Evolutionary conservation across 495 filamentous ascomycete species (phyloP).

Genomic region (Corynascus novoguineensis): DNA sequence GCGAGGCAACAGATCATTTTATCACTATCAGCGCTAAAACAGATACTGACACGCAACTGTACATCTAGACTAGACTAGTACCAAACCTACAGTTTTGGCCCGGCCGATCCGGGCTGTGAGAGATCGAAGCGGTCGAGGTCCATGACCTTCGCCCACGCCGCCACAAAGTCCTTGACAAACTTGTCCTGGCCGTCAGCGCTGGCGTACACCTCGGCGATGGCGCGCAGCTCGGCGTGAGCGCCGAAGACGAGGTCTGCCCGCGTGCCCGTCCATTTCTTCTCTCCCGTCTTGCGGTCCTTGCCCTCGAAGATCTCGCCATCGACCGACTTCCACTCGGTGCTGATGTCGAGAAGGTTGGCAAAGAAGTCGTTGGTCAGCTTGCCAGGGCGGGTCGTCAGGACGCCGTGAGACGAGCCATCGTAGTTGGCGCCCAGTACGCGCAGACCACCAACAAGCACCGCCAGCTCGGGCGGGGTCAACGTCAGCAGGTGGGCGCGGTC

Average conservation of each 20-base stretch:
- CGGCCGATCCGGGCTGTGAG: not conserved
- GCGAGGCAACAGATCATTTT: no score
- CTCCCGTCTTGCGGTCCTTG: constrained; percentile 58
- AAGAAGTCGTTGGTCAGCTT: constrained; percentile 72
- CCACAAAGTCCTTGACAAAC: constrained; percentile 64
- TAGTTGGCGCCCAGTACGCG: constrained; percentile 61
- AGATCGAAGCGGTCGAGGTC: constrained; percentile 64
- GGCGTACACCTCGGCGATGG: constrained; percentile 62
- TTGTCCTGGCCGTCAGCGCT: constrained; percentile 49
- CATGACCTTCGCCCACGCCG: constrained; percentile 66
- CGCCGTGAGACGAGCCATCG: constrained; percentile 56
- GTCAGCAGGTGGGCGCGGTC: constrained; percentile 63
- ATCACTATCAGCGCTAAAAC: no score
- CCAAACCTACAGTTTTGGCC: constrained; percentile 8
- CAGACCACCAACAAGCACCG: constrained; percentile 61
- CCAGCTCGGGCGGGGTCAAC: constrained; percentile 61
- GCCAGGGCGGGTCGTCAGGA: constrained; percentile 59
- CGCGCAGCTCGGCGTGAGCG: constrained; percentile 64
- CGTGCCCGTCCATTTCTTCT: constrained; percentile 61
- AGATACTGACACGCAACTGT: no score
- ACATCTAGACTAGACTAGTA: not conserved
- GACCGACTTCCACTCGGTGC: constrained; percentile 55
- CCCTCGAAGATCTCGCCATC: constrained; percentile 55
- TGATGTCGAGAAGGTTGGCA: constrained; percentile 63
- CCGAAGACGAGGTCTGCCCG: constrained; percentile 67